Conservation (phyloP, 192 early-diverging fungal species). For the Coemansia sp. region DNA sequence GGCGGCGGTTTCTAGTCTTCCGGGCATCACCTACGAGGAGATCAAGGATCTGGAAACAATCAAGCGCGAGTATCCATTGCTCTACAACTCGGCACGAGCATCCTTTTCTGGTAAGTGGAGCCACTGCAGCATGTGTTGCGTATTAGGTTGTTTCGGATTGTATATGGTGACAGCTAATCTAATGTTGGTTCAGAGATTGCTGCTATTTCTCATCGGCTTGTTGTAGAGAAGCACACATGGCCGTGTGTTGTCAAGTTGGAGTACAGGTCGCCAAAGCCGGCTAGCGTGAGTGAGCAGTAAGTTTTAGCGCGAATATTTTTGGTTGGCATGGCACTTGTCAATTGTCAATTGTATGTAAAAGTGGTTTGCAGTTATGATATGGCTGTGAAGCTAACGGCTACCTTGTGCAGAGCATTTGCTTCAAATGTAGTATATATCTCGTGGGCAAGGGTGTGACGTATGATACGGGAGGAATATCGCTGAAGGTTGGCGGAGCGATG, state of each 20-base stretch:
- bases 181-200: neutral
- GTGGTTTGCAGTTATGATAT: too few species aligned
- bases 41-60: conserved; percentile 68
- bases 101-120: conserved; percentile 62
- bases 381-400: conserved; percentile 7
- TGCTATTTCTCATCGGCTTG: neutral
- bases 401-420: too few species aligned
- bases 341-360: neutral
- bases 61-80: conserved; percentile 78
- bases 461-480: conserved; percentile 87
- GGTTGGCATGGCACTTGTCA: neutral
- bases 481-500: conserved; percentile 81
- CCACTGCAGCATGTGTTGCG: conserved; percentile 5
- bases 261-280: conserved; percentile 67
- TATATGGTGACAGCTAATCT: neutral
- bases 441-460: conserved; percentile 91
- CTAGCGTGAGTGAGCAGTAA: conserved; percentile 71
- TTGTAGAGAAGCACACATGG: conserved; percentile 43
- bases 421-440: conserved; percentile 62
- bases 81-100: conserved; percentile 75
- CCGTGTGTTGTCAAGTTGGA: conserved; percentile 56
- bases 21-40: conserved; percentile 62
- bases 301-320: conserved; percentile 18
- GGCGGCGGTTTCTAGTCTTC: conserved; percentile 59
- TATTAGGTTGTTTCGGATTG: conserved; percentile 1